Evolutionary conservation across 805 yeast genomes (phyloP), one percentile per base, ranked within the genome.

Genomic region (Kuraishia cidri): DNA sequence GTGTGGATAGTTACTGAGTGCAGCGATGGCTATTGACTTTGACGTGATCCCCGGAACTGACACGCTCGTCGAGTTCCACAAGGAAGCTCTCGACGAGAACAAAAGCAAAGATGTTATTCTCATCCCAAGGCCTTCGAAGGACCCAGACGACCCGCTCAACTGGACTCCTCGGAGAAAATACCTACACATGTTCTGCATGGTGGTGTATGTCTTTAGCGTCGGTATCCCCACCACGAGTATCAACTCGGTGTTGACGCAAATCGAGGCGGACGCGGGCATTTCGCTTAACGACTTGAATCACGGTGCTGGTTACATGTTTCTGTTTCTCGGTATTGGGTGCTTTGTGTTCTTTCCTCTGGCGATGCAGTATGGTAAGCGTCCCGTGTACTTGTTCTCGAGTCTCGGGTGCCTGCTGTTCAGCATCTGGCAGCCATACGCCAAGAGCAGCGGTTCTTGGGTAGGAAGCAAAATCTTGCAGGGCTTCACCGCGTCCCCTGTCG

Each of bases 71-170:
- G 27, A 25, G 27, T 25, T 25, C 9, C 17, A 25, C 15, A 15
- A 25, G 27, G 27, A 25, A 17, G 15, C 17, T 6, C 27, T 25
- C 12, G 27, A 15, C 7, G 17, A 25, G 15, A 17, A 25, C 15
- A 25, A 25, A 25, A 25, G 49, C 19, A 43, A 51, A 7, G 56
- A 56, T 23, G 65, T 76, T 37, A 69, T 79, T 9, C 56, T 77
- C 28, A 66, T 74, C 29, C 86, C 87, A 21, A 71, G 72, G 7
- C 87, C 87, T 2, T 66, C 80, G 0, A 72, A 67, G 32, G 76
- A 77, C 39, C 81, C 84, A 6, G 72, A 78, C 41, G 87, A 79
- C 45, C 86, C 86, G 1, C 56, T 79, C 35, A 76, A 75, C 44
- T 79, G 86, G 86, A 34, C 70, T 2, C 50, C 44, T 16, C 39